Percentiles rank a stretch among this genome's conserved stretches.
Evolutionary conservation across 495 filamentous ascomycete genomes (phyloP).

Genomic region (Immersiella caudata): DNA sequence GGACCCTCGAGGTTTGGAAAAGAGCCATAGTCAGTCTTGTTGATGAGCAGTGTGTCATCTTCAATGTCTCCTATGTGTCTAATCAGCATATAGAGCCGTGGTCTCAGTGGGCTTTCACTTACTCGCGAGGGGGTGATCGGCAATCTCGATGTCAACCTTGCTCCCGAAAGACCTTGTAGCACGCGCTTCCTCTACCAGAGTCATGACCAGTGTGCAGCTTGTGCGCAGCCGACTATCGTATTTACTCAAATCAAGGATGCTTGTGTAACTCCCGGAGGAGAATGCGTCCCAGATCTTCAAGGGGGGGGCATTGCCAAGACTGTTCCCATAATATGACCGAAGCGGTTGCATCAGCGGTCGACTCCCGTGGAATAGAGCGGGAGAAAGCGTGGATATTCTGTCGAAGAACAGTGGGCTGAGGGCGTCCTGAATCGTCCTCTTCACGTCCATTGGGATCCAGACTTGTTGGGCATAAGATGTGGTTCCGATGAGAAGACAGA

Average conservation of each 20-base stretch:
- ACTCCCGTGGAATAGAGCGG: conserved; percentile 43
- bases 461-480: conserved; percentile 44
- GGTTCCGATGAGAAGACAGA: conserved; percentile 51
- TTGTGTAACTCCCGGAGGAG: conserved; percentile 48
- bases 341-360: conserved; percentile 39
- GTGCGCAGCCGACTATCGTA: conserved; percentile 40
- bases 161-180: conserved; percentile 41
- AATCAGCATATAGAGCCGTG: conserved; percentile 25
- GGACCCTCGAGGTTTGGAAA: conserved; percentile 47
- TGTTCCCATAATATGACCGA: conserved; percentile 41
- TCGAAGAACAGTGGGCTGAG: conserved; percentile 53
- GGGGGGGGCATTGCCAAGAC: conserved; percentile 41
- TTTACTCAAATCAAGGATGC: conserved; percentile 44
- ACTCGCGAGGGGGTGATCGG: conserved; percentile 43
- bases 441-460: conserved; percentile 51
- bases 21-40: conserved; percentile 49
- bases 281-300: conserved; percentile 48
- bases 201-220: conserved; percentile 49
- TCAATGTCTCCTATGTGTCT: conserved; percentile 30
- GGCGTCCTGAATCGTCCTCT: conserved; percentile 54
- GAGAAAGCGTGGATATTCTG: conserved; percentile 55
- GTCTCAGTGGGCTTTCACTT: conserved; percentile 29
- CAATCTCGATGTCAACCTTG: conserved; percentile 42
- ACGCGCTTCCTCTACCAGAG: conserved; percentile 50
- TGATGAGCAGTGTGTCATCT: conserved; percentile 35